Conservation (phyloP, 169 alveolate species). For the Theileria equi region DNA sequence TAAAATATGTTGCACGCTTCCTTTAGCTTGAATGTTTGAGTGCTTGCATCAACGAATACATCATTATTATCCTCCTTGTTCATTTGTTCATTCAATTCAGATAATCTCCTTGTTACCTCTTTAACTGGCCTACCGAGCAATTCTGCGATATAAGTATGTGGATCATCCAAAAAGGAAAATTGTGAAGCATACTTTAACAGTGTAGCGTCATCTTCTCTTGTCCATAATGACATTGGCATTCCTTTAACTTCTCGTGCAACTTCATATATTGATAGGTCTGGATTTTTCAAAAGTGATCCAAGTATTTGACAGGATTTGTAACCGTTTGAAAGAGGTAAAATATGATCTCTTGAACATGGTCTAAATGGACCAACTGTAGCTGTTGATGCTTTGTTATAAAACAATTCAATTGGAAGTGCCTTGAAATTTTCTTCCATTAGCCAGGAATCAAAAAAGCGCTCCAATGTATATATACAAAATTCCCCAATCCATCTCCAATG, state of each 20-base stretch:
- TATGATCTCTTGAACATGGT: conserved; percentile 24
- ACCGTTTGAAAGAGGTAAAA: conserved; percentile 14
- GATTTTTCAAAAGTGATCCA: conserved; percentile 15
- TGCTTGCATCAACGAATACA: not conserved
- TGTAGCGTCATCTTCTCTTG: conserved; percentile 28
- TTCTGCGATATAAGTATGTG: conserved; percentile 34
- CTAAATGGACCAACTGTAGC: conserved; percentile 39
- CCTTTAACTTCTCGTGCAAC: not conserved
- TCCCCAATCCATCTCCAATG: conserved; percentile 48
- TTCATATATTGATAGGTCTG: conserved; percentile 15
- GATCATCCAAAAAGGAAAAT: conserved; percentile 30
- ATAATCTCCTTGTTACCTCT: conserved; percentile 18
- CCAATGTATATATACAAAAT: conserved; percentile 34
- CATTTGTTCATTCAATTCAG: not conserved
- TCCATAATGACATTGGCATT: conserved; percentile 13
- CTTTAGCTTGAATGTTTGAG: not conserved
- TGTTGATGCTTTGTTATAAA: conserved; percentile 38
- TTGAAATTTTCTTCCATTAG: conserved; percentile 7
- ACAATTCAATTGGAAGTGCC: conserved; percentile 31
- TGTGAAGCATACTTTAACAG: conserved; percentile 29
- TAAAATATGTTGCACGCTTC: not conserved
- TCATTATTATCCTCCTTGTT: not conserved
- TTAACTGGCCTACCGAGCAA: conserved; percentile 19
- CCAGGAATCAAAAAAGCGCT: conserved; percentile 56
- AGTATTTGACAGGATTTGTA: conserved; percentile 27